Percentiles rank a stretch among this genome's conserved stretches.
Evolutionary conservation across 768 basidiomycete genomes (phyloP).

Genomic region (Exsudoporus frostii): DNA sequence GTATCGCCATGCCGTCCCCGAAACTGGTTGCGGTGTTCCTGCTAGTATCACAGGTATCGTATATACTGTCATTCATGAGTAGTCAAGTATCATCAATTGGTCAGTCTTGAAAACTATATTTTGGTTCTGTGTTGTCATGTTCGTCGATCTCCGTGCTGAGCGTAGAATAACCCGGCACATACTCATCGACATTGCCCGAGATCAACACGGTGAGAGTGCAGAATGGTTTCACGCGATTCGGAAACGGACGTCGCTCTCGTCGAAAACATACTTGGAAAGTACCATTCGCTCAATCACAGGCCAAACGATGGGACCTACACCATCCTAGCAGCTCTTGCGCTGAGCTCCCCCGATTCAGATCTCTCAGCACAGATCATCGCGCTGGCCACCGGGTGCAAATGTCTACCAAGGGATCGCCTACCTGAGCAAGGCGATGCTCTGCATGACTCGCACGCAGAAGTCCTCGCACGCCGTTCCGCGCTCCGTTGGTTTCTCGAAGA

Average conservation of each 20-base stretch:
- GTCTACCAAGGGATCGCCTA: constrained; percentile 61
- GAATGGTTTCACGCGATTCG: constrained; percentile 8
- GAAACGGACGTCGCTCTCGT: constrained; percentile 32
- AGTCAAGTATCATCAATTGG: no score
- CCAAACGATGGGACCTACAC: constrained; percentile 61
- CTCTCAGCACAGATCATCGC: constrained; percentile 54
- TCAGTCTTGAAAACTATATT: no score
- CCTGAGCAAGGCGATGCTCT: constrained; percentile 71
- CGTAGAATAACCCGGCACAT: no score
- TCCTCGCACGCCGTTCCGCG: constrained; percentile 79
- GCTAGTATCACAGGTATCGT: no score
- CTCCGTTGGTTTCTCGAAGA: constrained; percentile 81
- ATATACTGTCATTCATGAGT: no score
- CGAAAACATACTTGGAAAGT: constrained; percentile 39
- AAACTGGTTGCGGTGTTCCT: no score
- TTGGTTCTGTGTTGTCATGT: no score
- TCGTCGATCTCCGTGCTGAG: no score
- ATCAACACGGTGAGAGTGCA: no score
- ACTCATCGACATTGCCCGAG: no score
- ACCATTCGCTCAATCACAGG: constrained; percentile 43
- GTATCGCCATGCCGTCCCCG: background rate
- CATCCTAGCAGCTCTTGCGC: constrained; percentile 54
- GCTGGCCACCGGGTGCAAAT: constrained; percentile 82
- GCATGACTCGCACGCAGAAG: constrained; percentile 91
- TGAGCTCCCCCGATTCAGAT: constrained; percentile 36